Evolutionary conservation across 805 yeast species (phyloP).

Genomic region (Starmerella stellata): DNA sequence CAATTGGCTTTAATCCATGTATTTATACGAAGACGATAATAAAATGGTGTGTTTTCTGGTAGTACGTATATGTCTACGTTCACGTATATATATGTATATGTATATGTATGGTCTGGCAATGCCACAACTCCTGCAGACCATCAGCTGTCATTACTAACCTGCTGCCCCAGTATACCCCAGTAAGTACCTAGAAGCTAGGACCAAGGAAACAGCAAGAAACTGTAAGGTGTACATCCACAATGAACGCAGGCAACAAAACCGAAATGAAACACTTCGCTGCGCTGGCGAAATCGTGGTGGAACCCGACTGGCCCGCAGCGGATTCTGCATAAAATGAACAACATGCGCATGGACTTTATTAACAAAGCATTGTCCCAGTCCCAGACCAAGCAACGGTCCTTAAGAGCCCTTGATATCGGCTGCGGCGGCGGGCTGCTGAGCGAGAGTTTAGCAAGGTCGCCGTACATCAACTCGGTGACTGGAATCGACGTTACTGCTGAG

Average conservation of each 20-base stretch:
- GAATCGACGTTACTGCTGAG: conserved; percentile 71
- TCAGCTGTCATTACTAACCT: too few species aligned
- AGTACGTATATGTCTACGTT: too few species aligned
- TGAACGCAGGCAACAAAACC: conserved; percentile 13
- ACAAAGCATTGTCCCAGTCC: conserved; percentile 33
- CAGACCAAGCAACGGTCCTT: conserved; percentile 34
- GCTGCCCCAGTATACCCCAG: too few species aligned
- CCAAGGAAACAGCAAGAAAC: too few species aligned
- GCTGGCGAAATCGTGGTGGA: conserved; percentile 98
- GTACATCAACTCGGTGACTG: conserved; percentile 45
- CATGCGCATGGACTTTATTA: conserved; percentile 71
- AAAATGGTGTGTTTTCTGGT: too few species aligned
- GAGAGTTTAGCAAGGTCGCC: conserved; percentile 68
- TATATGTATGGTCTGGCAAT: too few species aligned
- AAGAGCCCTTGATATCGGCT: conserved; percentile 70
- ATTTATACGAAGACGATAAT: too few species aligned
- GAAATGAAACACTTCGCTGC: conserved; percentile 71
- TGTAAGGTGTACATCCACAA: neutral
- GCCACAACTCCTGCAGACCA: too few species aligned
- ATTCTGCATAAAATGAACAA: conserved; percentile 89
- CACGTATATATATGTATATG: too few species aligned
- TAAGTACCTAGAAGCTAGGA: too few species aligned
- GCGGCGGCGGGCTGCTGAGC: conserved; percentile 92
- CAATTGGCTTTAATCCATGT: too few species aligned
- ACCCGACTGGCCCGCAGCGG: conserved; percentile 77